Conservation (phyloP, 2,329 filamentous ascomycete species). For the Fusarium decemcellulare region DNA sequence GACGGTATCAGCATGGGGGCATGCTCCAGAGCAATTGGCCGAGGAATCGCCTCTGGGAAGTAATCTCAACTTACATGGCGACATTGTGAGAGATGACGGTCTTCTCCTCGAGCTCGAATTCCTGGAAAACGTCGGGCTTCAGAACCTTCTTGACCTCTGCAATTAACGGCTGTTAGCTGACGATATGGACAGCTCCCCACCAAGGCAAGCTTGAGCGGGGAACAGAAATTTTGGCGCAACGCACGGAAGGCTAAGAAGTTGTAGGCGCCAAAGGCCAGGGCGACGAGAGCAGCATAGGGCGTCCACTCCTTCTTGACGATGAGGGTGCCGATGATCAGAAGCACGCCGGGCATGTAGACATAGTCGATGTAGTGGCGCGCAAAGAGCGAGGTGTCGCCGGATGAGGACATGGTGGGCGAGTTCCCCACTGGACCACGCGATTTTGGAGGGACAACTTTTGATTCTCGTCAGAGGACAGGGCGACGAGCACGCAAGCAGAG, state of each 20-base stretch:
- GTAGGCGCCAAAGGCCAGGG: slow-evolving; percentile 75
- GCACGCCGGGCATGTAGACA: slow-evolving; percentile 85
- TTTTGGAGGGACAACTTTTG: slow-evolving; percentile 20
- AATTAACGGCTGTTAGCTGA: slow-evolving; percentile 27
- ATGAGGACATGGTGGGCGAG: slow-evolving; percentile 39
- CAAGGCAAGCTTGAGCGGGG: background rate
- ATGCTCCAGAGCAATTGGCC: slow-evolving; percentile 19
- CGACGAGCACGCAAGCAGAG: background rate
- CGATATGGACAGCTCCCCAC: slow-evolving; percentile 10
- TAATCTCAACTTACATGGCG: slow-evolving; percentile 77
- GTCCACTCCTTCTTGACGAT: slow-evolving; percentile 86
- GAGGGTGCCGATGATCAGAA: slow-evolving; percentile 81
- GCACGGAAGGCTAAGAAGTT: slow-evolving; percentile 81
- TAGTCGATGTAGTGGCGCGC: slow-evolving; percentile 80
- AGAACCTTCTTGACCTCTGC: slow-evolving; percentile 85
- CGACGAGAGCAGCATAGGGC: slow-evolving; percentile 77
- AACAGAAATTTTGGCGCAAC: slow-evolving; percentile 52
- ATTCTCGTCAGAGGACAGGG: background rate
- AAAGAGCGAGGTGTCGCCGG: slow-evolving; percentile 51
- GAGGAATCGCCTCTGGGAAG: background rate
- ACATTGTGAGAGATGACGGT: slow-evolving; percentile 98
- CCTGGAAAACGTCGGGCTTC: slow-evolving; percentile 89
- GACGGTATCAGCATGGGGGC: slow-evolving; percentile 5
- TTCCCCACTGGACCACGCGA: slow-evolving; percentile 35
- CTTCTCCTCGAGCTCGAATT: slow-evolving; percentile 95